These are phyloP conservation scores for Chlorella sp. DNA, from an alignment of 139 green algal species.

Conservation along the genomic window DNA sequence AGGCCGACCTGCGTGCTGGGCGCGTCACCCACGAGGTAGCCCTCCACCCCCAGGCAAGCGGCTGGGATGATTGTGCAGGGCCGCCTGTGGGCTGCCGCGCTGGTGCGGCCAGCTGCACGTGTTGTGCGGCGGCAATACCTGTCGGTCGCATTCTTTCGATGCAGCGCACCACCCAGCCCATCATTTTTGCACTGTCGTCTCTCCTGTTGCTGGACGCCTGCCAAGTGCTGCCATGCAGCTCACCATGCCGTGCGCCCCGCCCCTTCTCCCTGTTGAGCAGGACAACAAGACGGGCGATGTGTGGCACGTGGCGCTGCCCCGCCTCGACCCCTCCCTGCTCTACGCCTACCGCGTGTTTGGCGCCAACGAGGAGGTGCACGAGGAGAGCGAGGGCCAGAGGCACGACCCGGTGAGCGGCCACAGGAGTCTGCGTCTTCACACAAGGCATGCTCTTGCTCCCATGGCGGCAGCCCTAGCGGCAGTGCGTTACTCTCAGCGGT, in stretches of 20 bases:
- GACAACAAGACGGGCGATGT: constrained; percentile 82
- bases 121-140: too few relatives aligned
- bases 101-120: too few relatives aligned
- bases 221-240: too few relatives aligned
- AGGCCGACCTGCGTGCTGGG: constrained; percentile 74
- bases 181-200: too few relatives aligned
- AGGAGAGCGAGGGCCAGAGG: constrained; percentile 33
- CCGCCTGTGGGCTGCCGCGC: too few relatives aligned
- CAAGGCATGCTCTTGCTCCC: neutral
- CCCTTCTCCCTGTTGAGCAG: neutral
- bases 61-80: too few relatives aligned
- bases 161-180: too few relatives aligned
- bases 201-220: too few relatives aligned
- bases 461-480: neutral
- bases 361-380: constrained; percentile 20
- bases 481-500: too few relatives aligned
- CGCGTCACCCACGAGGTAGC: constrained; percentile 68
- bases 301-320: constrained; percentile 88
- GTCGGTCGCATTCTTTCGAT: too few relatives aligned
- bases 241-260: too few relatives aligned
- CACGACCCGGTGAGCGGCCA: constrained; percentile 15
- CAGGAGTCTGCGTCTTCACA: neutral
- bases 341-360: constrained; percentile 70
- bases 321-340: constrained; percentile 66
- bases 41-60: constrained; percentile 59